A percentile compares a stretch with the other conserved stretches of the same genome.
Evolutionary conservation across 495 filamentous ascomycete species (phyloP).

Genomic region (Penicillium daleae): DNA sequence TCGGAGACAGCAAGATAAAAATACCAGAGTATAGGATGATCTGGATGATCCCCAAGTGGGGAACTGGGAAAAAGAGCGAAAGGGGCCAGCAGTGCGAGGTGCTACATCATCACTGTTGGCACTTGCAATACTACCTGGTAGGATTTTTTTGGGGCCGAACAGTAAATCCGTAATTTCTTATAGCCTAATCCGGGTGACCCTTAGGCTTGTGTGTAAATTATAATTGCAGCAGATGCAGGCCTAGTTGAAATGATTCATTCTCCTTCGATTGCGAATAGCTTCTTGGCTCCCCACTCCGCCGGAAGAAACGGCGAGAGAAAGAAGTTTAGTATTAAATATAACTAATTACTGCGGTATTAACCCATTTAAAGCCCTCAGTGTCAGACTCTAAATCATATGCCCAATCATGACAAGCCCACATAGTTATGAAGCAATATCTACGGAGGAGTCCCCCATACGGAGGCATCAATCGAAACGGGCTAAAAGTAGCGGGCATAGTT

Average conservation of each 20-base stretch:
- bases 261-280: not conserved
- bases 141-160: not conserved
- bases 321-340: not conserved
- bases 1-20: constrained; percentile 21
- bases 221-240: not conserved
- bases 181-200: not conserved
- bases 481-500: constrained; percentile 5
- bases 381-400: not conserved
- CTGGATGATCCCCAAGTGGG: constrained; percentile 25
- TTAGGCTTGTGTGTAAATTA: not conserved
- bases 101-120: constrained; percentile 9
- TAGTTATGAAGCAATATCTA: not conserved
- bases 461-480: not conserved
- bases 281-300: not conserved
- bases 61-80: constrained; percentile 9
- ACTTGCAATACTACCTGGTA: constrained; percentile 13
- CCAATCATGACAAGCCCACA: not conserved
- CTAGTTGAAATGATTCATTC: constrained; percentile 5
- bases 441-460: not conserved
- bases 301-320: not conserved
- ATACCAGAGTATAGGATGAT: constrained; percentile 15
- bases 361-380: not conserved
- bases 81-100: constrained; percentile 14
- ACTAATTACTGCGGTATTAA: not conserved
- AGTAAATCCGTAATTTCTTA: not conserved